Evolutionary conservation across 2,329 filamentous ascomycete genomes (phyloP).

Genomic region (Elsinoe arachidis): DNA sequence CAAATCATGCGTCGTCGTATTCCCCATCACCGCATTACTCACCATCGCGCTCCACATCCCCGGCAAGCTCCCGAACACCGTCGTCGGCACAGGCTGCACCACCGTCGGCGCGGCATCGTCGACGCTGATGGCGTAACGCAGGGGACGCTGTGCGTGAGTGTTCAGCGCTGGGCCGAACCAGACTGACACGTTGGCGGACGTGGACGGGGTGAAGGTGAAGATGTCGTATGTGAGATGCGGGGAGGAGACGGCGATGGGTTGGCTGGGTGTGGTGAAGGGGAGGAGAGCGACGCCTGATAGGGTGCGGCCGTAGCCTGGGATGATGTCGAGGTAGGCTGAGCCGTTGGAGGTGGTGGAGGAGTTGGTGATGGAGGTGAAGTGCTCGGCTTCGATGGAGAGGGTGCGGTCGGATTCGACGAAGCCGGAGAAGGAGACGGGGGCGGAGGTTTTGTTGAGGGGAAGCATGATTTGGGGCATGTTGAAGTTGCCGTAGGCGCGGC

Average conservation of each 20-base stretch:
- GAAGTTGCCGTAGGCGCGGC: constrained; percentile 31
- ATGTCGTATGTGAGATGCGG: constrained; percentile 54
- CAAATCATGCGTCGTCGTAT: constrained; percentile 33
- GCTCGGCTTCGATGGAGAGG: constrained; percentile 31
- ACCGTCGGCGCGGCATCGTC: constrained; percentile 21
- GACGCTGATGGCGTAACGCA: constrained; percentile 33
- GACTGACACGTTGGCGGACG: constrained; percentile 30
- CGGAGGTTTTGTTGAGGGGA: constrained; percentile 43
- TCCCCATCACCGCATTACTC: constrained; percentile 44
- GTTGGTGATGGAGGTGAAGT: constrained; percentile 22
- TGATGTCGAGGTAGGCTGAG: constrained; percentile 42
- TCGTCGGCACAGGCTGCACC: constrained; percentile 23
- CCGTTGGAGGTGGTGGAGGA: constrained; percentile 16
- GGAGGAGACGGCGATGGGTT: constrained; percentile 37
- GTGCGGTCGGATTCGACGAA: constrained; percentile 53
- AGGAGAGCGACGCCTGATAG: constrained; percentile 49
- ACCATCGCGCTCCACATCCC: constrained; percentile 43
- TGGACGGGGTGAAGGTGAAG: constrained; percentile 49
- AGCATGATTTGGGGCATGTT: constrained; percentile 41
- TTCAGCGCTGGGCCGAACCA: constrained; percentile 23
- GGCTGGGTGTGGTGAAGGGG: constrained; percentile 44
- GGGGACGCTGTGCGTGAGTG: constrained; percentile 21
- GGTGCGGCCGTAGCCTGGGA: constrained; percentile 50
- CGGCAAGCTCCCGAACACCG: constrained; percentile 28
- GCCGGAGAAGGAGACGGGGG: constrained; percentile 48